Evolutionary conservation across 139 green algal genomes (phyloP).

Genomic region (Closterium sp.): DNA sequence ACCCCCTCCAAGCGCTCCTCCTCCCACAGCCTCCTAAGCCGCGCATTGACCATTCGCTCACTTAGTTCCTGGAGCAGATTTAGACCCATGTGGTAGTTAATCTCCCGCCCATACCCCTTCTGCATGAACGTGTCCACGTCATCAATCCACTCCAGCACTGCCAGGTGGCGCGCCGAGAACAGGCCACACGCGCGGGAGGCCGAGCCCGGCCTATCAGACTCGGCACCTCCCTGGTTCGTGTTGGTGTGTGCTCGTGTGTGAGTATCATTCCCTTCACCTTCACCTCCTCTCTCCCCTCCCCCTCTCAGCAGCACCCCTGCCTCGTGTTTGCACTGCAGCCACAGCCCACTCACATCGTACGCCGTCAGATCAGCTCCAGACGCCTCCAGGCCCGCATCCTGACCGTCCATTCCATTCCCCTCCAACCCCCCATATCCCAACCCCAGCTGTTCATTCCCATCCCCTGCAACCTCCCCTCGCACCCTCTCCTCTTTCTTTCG

Average conservation of each 20-base stretch:
- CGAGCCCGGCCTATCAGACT: background rate
- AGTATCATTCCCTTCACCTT: background rate
- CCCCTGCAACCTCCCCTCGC: too few species aligned
- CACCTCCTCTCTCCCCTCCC: background rate
- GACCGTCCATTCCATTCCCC: too few species aligned
- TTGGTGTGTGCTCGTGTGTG: background rate
- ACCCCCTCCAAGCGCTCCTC: background rate
- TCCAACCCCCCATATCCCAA: too few species aligned
- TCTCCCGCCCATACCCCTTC: slow-evolving; percentile 29
- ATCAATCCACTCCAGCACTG: slow-evolving; percentile 41
- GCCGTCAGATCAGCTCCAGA: slow-evolving; percentile 2
- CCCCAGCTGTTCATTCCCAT: too few species aligned
- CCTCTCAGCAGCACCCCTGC: slow-evolving; percentile 17
- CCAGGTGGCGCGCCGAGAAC: slow-evolving; percentile 8
- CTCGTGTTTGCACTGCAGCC: slow-evolving; percentile 42
- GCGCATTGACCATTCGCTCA: background rate
- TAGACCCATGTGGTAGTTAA: slow-evolving; percentile 48
- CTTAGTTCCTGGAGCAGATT: slow-evolving; percentile 11
- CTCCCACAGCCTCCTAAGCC: slow-evolving; percentile 22
- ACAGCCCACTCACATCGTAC: slow-evolving; percentile 28
- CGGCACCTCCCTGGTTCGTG: too few species aligned
- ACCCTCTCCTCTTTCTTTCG: too few species aligned
- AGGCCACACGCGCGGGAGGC: slow-evolving; percentile 9
- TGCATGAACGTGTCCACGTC: slow-evolving; percentile 31
- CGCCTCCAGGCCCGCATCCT: too few species aligned